These are phyloP conservation scores for Amoebophrya sp. DNA, from an alignment of 169 alveolate species.

Conservation along the genomic window DNA sequence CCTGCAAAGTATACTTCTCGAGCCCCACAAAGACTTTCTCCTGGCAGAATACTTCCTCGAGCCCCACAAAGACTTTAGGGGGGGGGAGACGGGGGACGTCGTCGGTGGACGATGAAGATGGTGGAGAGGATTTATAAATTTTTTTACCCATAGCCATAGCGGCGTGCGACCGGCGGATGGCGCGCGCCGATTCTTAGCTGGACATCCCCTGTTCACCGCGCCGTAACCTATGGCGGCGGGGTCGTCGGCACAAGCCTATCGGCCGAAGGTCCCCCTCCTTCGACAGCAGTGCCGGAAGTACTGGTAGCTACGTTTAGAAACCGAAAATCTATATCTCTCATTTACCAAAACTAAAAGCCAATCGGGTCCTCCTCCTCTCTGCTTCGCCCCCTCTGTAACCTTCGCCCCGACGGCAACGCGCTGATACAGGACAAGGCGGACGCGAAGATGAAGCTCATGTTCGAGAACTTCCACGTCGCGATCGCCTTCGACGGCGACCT, in stretches of 20 bases:
- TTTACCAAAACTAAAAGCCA: no score
- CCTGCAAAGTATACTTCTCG: background rate
- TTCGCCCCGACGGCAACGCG: no score
- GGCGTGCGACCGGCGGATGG: no score
- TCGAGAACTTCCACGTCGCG: no score
- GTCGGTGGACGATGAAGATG: background rate
- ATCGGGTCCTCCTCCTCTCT: no score
- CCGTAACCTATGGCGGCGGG: background rate
- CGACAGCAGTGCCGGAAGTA: background rate
- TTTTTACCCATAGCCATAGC: background rate
- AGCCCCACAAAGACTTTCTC: background rate
- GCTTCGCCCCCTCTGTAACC: no score
- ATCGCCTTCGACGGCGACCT: no score
- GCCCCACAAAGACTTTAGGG: background rate
- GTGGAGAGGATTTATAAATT: background rate
- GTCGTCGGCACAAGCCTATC: no score
- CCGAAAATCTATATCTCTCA: no score
- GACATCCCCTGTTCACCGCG: background rate
- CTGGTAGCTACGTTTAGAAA: background rate
- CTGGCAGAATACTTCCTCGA: background rate
- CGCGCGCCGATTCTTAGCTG: background rate
- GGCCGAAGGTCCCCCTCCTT: no score
- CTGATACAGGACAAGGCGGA: no score
- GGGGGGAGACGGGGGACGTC: background rate
- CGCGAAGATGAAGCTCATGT: no score